A percentile compares a stretch with the other conserved stretches of the same genome.
Evolutionary conservation across 441 rosid genomes (phyloP).

Genomic region (Gossypium trilobum): DNA sequence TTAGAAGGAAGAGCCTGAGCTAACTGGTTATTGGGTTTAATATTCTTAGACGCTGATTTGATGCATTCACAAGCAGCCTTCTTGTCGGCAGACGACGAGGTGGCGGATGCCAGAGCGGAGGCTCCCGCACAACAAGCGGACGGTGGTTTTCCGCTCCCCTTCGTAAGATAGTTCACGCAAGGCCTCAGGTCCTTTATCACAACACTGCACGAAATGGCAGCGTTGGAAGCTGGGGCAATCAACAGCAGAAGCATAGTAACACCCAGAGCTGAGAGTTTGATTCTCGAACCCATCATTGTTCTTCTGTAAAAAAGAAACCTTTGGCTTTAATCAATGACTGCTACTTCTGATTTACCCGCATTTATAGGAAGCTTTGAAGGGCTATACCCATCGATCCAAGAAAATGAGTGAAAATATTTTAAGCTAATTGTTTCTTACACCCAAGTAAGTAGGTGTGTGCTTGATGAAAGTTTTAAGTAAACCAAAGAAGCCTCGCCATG

Average conservation of each 20-base stretch:
- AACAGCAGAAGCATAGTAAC: conserved; percentile 24
- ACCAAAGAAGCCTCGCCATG: conserved; percentile 16
- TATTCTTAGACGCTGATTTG: conserved; percentile 44
- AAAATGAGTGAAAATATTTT: conserved; percentile 4
- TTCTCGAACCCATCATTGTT: conserved; percentile 18
- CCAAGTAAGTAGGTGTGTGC: neutral
- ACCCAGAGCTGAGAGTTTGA: conserved; percentile 11
- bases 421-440: conserved; percentile 10
- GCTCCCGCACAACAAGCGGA: conserved; percentile 58
- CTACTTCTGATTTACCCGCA: neutral
- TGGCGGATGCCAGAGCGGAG: conserved; percentile 37
- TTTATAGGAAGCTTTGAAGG: conserved; percentile 22
- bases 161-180: conserved; percentile 56
- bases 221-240: conserved; percentile 32
- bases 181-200: conserved; percentile 61
- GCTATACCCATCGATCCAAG: conserved; percentile 14
- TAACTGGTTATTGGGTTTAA: conserved; percentile 45
- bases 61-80: conserved; percentile 68
- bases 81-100: conserved; percentile 45
- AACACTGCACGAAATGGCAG: conserved; percentile 52
- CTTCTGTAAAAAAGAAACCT: neutral
- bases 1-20: conserved; percentile 59
- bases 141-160: conserved; percentile 61
- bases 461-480: neutral
- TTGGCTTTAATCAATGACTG: neutral